Base-by-base conservation (phyloP, 2,329 filamentous ascomycete species). In the Cytospora piceicola region DNA sequence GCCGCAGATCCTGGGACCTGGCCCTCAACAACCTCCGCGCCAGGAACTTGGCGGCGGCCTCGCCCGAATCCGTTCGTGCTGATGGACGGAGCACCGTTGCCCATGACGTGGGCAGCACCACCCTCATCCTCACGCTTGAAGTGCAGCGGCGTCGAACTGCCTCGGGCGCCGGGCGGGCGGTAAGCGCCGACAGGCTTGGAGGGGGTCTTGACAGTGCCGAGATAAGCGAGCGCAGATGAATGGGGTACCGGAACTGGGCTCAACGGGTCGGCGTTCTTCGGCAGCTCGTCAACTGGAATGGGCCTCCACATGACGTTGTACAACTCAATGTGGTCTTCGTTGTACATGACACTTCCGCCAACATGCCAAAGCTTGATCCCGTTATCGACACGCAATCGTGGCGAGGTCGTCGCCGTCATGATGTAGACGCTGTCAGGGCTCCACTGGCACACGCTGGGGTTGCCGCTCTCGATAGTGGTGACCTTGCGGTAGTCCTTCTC, bases 101-200 rank as follows among this genome's bases (percentile, higher is more conserved):
- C 89, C 71, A 88, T 85, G 66, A 92, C 82, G 74, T 94, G 96
- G 8, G 94, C 94, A 11, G 75, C 91, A 61, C 95, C 95, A 61
- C 95, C 95, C 79, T 99, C 93, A 70, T 99, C 95, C 78, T 99
- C 95, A 65, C 95, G 93, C 84, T 96, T 96, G 83, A 98, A 99
- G 72, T 95, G 92, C 69, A 98, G 83, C 12, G 95, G 95, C 0
- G 95, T 98, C 62, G 88, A 86, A 69, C 91, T 88, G 61, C 95
- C 95, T 71, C 95, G 91, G 32, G 95, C 95, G 70, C 95, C 95
- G 3, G 95, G 95, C 49, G 95, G 95, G 56, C 95, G 90, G 77
- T 99, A 99, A 3, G 95, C 95, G 71, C 95, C 95, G n/a, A 92
- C 93, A 54, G 95, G 93, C 82, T 99, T 99, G 68, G 93, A 95